Base-by-base conservation (phyloP, 2,329 filamentous ascomycete species). In the Grosmannia penicillata region DNA sequence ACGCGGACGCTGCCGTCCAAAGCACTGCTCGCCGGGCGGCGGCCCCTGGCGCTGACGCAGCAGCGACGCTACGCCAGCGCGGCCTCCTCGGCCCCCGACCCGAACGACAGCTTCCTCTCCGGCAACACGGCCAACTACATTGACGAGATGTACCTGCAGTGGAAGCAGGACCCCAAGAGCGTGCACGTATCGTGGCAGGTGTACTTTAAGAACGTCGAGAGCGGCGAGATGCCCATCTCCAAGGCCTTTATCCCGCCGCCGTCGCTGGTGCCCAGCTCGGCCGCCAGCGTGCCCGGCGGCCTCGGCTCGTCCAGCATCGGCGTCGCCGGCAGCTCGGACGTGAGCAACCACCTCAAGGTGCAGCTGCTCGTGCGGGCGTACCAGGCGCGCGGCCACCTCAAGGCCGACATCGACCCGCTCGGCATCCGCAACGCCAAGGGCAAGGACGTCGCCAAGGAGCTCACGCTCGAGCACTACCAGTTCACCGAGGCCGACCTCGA, bases 151-250 rank as follows among this genome's bases (percentile, higher is more conserved):
- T 98, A 98, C 64, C 69, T 95, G 67, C 78, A 87, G 58, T 98
- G 91, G 91, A 94, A 89, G 65, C 70, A 82, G 47, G 86, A 98
- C 53, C 87, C 91, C 37, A 73, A 77, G 53, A 94, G 84, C 56
- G 91, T 98, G 43, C 91, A 98, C 63, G 72, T 94, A 53, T 98
- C 91, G 59, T 98, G 91, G 91, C 89, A 94, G 66, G 79, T 93
- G 57, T 98, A 98, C 73, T 98, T 98, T 74, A 84, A 79, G 66
- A 98, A 98, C 66, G 95, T 98, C 82, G 91, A 98, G 69, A 82
- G 77, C 49, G 91, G 91, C 59, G 83, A 91, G 55, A 96, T 98
- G 85, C 89, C 89, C 56, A 85, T 93, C 57, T 91, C 89, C 46
- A 83, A 93, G 63, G 91, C 91, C 50, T 98, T 98, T 69, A 86